phyloP scores from a whole-genome alignment of 2,329 filamentous ascomycete species.

The Colletotrichum trifolii region DNA sequence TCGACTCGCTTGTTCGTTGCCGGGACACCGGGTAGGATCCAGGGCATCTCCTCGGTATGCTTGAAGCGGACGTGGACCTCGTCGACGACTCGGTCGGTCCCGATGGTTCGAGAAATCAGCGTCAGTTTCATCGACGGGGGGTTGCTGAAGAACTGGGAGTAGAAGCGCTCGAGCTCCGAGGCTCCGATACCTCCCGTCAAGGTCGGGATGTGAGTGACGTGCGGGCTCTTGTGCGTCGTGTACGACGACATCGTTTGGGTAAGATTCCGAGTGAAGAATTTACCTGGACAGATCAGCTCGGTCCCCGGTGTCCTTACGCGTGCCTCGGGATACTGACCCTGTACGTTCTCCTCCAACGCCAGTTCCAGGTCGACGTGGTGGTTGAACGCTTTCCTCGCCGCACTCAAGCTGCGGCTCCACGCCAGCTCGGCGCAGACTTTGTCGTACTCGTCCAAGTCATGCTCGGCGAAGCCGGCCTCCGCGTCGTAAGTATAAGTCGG shows the following conservation, averaged over 20 bases:
- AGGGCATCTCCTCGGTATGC: constrained; percentile 67
- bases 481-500: constrained; percentile 56
- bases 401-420: constrained; percentile 72
- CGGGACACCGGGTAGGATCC: constrained; percentile 70
- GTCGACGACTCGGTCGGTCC: constrained; percentile 72
- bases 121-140: constrained; percentile 69
- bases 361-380: constrained; percentile 71
- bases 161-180: constrained; percentile 69
- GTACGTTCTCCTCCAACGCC: constrained; percentile 73
- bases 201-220: constrained; percentile 76
- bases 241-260: constrained; percentile 70
- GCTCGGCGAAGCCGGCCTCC: constrained; percentile 77
- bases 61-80: constrained; percentile 70
- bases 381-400: constrained; percentile 71
- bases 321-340: constrained; percentile 55
- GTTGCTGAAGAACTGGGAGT: constrained; percentile 73
- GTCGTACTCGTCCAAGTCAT: constrained; percentile 75
- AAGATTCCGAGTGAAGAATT: constrained; percentile 68
- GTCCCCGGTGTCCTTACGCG: no score
- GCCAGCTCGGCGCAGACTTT: constrained; percentile 72
- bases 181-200: constrained; percentile 72
- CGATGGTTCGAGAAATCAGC: constrained; percentile 72
- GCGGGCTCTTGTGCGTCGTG: constrained; percentile 70
- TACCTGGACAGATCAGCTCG: constrained; percentile 44
- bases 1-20: constrained; percentile 63